Evolutionary conservation across 495 filamentous ascomycete species (phyloP), one percentile per base, ranked within the genome.

Genomic region (Lophiostoma macrostomum): DNA sequence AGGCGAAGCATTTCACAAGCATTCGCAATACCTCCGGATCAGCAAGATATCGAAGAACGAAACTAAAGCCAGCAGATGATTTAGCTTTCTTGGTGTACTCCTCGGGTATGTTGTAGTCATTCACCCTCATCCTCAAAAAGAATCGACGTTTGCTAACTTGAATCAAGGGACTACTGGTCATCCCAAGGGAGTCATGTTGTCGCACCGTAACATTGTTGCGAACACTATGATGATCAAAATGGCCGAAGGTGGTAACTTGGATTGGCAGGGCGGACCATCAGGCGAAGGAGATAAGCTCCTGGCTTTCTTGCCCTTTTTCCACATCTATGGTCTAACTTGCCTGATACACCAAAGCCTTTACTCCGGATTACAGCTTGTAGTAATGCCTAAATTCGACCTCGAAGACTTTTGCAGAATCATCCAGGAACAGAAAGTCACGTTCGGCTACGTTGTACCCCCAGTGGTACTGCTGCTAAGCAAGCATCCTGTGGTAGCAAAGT

Each of bases 171-270:
- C 91, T 0, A 96, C 91, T 0, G 91, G 91, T 12, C 69, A 87
- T 46, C 91, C 93, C 1, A 96, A 97, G 70, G 91, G 91, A 14
- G 91, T 96, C n/a, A 87, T 87, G 81, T 72, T 96, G 7, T 85
- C 79, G 32, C 91, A 97, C 65, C 60, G 68, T 44, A 96, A 96
- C 68, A 82, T 96, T 39, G 74, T 91, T 2, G 70, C 88, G 56
- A 93, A 96, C 67, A 65, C 76, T 6, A 51, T 83, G 29, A 76
- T 80, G 69, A 64, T 80, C 8, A 74, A 69, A 7, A 70, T 72
- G 22, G 79, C 73, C 1, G 88, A 95, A 30, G 77, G 71, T 1
- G 71, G 70, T 0, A 74, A 85, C 36, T 64, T 89, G 51, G 73
- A 64, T 2, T 82, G 81, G 68, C 70, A 82, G 36, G 80, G 79